Conservation (phyloP, 495 filamentous ascomycete species). For the Penicillium subrubescens region DNA sequence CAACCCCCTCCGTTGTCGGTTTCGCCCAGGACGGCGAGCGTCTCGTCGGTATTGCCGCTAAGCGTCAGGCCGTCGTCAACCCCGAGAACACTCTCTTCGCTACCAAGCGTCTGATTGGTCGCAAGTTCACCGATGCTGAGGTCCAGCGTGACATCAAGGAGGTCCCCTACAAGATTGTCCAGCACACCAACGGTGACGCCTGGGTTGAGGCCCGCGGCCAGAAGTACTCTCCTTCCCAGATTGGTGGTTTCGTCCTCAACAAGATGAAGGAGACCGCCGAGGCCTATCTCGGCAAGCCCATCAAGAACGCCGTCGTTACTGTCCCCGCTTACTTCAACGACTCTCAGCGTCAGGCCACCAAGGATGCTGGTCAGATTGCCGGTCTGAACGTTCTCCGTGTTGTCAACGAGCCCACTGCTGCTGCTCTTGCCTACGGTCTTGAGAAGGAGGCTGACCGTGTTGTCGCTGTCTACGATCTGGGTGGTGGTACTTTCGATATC, state of each 20-base stretch:
- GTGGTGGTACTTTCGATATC: constrained; percentile 99
- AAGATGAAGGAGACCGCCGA: constrained; percentile 99
- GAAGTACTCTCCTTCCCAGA: constrained; percentile 97
- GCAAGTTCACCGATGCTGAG: constrained; percentile 95
- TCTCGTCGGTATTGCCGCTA: constrained; percentile 95
- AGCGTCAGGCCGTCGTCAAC: constrained; percentile 99
- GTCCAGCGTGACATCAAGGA: constrained; percentile 98
- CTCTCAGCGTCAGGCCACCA: constrained; percentile 95
- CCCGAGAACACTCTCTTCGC: constrained; percentile 99
- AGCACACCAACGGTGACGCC: constrained; percentile 96
- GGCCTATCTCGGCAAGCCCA: constrained; percentile 80
- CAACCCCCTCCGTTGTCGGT: constrained; percentile 95
- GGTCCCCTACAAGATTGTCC: constrained; percentile 98
- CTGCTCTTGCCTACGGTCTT: constrained; percentile 91
- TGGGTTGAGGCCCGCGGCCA: constrained; percentile 96
- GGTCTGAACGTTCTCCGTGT: constrained; percentile 96
- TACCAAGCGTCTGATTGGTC: constrained; percentile 98
- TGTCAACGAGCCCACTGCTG: constrained; percentile 95
- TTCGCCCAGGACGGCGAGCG: constrained; percentile 98
- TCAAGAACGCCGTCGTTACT: constrained; percentile 95
- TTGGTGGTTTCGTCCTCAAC: constrained; percentile 93
- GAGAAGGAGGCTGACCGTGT: constrained; percentile 91
- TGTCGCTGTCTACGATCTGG: constrained; percentile 96
- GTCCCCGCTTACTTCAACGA: constrained; percentile 99
- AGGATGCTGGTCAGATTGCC: constrained; percentile 95